Evolutionary conservation across 305 asterid genomes (phyloP).

Genomic region (Fraxinus paxiana): DNA sequence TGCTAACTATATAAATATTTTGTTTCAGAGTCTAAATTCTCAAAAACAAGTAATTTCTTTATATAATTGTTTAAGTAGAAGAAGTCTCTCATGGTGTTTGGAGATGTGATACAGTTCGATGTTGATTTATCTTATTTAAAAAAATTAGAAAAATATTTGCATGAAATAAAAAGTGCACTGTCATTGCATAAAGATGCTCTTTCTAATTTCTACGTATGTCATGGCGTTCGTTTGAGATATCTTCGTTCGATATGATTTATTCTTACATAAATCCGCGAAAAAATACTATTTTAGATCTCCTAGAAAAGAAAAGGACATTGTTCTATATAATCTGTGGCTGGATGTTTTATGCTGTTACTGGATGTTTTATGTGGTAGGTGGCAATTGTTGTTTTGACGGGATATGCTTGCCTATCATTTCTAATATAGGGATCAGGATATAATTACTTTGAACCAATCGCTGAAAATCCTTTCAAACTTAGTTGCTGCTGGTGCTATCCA

Average conservation of each 20-base stretch:
- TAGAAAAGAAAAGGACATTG: neutral
- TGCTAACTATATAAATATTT: neutral
- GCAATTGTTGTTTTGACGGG: neutral
- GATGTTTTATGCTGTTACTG: neutral
- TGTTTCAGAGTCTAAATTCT: neutral
- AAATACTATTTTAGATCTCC: neutral
- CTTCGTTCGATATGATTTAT: neutral
- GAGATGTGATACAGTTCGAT: neutral
- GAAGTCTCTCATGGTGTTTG: neutral
- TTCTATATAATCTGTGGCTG: neutral
- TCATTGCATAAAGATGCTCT: neutral
- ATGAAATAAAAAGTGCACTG: neutral
- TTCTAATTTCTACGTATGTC: neutral
- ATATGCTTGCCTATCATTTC: constrained; percentile 20
- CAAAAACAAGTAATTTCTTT: neutral
- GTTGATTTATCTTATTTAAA: neutral
- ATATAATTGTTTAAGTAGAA: neutral
- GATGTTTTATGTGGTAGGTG: constrained; percentile 4
- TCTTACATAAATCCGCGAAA: neutral
- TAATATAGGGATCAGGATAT: constrained; percentile 65
- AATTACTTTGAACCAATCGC: constrained; percentile 64
- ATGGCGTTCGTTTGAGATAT: neutral
- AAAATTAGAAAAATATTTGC: neutral
- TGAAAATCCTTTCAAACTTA: constrained; percentile 81
- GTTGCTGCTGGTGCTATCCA: constrained; percentile 71